Evolutionary conservation across 257 asterid species (phyloP).

Genomic region (Orobanche coerulescens): DNA sequence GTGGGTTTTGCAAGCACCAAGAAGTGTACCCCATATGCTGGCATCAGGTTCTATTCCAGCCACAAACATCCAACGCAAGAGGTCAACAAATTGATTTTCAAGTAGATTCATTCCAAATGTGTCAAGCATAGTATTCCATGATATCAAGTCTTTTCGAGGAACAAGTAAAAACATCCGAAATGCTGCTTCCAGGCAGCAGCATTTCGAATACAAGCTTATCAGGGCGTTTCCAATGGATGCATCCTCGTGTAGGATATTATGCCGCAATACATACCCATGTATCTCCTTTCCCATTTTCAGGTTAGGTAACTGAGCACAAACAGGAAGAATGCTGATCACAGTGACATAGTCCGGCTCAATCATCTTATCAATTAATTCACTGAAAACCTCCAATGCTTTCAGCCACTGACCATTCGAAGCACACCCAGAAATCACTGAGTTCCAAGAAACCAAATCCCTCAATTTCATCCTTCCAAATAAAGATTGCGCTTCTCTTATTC

Average conservation of each 20-base stretch:
- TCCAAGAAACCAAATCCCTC: too few species aligned
- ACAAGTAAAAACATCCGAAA: constrained; percentile 35
- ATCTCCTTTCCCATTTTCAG: constrained; percentile 58
- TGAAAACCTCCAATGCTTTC: constrained; percentile 45
- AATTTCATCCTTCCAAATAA: constrained; percentile 44
- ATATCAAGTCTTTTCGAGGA: constrained; percentile 51
- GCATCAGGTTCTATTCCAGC: constrained; percentile 60
- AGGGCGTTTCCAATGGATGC: constrained; percentile 64
- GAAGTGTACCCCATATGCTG: constrained; percentile 64
- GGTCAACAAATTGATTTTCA: constrained; percentile 37
- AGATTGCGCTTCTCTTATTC: constrained; percentile 35
- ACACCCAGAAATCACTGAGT: too few species aligned
- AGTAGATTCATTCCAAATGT: constrained; percentile 42
- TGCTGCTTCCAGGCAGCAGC: constrained; percentile 45
- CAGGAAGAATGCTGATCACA: constrained; percentile 66
- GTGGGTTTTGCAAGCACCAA: constrained; percentile 69
- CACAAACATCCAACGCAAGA: constrained; percentile 39
- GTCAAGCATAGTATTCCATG: constrained; percentile 82
- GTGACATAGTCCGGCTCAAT: constrained; percentile 51
- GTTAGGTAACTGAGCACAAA: constrained; percentile 41
- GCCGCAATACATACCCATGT: constrained; percentile 61
- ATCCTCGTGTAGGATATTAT: constrained; percentile 29
- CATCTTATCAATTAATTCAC: constrained; percentile 29
- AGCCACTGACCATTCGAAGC: too few species aligned
- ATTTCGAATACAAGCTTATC: constrained; percentile 58